A percentile compares a stretch with the other conserved stretches of the same genome.
Evolutionary conservation across 23 red algal genomes (phyloP).

Genomic region (Cyanidiococcus yangmingshanensis): DNA sequence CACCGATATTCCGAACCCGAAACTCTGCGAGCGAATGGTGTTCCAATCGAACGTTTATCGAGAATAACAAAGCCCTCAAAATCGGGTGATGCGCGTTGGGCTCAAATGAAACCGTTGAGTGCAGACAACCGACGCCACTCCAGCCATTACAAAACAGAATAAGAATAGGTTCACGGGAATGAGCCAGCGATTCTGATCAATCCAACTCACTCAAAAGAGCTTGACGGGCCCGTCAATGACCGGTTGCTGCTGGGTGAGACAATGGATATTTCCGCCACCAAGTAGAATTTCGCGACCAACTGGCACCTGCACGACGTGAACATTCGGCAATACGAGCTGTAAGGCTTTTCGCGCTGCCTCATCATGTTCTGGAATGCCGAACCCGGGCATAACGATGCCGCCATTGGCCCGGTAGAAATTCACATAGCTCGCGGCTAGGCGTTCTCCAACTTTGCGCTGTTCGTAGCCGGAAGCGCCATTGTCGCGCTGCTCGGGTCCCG

Average conservation of each 20-base stretch:
- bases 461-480: neutral
- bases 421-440: slow-evolving; percentile 45
- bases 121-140: too few relatives aligned
- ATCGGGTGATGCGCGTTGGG: too few relatives aligned
- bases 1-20: too few relatives aligned
- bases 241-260: slow-evolving; percentile 42
- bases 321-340: slow-evolving; percentile 20
- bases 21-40: too few relatives aligned
- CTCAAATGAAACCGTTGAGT: too few relatives aligned
- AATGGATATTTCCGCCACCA: slow-evolving; percentile 58
- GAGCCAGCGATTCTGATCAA: too few relatives aligned
- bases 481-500: neutral
- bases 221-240: neutral
- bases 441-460: slow-evolving; percentile 33
- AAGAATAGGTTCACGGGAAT: too few relatives aligned
- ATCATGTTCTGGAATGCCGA: slow-evolving; percentile 21
- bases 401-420: slow-evolving; percentile 49
- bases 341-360: slow-evolving; percentile 28
- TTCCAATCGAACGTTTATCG: too few relatives aligned
- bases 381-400: slow-evolving; percentile 40
- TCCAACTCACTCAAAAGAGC: too few relatives aligned
- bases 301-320: slow-evolving; percentile 28
- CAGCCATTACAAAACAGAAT: too few relatives aligned
- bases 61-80: too few relatives aligned
- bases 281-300: slow-evolving; percentile 64